Evolutionary conservation across 1,139 yeast genomes (phyloP).

Genomic region (Yarrowia galli): DNA sequence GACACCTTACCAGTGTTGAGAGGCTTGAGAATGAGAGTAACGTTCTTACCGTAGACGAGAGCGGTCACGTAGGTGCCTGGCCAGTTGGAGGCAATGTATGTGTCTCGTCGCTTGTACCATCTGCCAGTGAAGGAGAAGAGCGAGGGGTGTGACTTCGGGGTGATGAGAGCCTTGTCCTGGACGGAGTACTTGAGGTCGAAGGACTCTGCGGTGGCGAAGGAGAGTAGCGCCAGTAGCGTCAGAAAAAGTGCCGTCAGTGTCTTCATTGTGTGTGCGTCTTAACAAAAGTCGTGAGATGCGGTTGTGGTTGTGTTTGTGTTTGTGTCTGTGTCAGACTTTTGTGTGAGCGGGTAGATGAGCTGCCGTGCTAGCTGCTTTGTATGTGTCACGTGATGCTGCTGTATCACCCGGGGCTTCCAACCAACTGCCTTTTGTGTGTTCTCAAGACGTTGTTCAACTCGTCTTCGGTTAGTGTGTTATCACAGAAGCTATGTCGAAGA

Average conservation of each 20-base stretch:
- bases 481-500: constrained; percentile 2
- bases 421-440: not conserved
- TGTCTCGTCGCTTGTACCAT: constrained; percentile 44
- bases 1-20: constrained; percentile 16
- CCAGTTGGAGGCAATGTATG: constrained; percentile 41
- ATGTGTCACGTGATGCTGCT: not conserved
- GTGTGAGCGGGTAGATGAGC: no score
- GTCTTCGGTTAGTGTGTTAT: not conserved
- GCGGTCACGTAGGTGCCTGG: constrained; percentile 42
- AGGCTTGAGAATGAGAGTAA: constrained; percentile 28
- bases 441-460: not conserved
- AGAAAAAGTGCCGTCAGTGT: not conserved
- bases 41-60: constrained; percentile 40
- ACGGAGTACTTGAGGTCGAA: constrained; percentile 23
- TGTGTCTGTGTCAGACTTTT: not conserved
- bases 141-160: constrained; percentile 33
- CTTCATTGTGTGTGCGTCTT: not conserved
- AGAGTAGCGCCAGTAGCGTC: constrained; percentile 1
- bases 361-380: not conserved
- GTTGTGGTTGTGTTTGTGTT: not conserved
- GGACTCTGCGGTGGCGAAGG: not conserved
- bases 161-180: constrained; percentile 21
- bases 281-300: not conserved
- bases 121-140: constrained; percentile 41
- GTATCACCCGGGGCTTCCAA: no score